Evolutionary conservation across 78 protist species (phyloP), one percentile per base, ranked within the genome.

Genomic region (Dictyostelium brefeldianum): DNA sequence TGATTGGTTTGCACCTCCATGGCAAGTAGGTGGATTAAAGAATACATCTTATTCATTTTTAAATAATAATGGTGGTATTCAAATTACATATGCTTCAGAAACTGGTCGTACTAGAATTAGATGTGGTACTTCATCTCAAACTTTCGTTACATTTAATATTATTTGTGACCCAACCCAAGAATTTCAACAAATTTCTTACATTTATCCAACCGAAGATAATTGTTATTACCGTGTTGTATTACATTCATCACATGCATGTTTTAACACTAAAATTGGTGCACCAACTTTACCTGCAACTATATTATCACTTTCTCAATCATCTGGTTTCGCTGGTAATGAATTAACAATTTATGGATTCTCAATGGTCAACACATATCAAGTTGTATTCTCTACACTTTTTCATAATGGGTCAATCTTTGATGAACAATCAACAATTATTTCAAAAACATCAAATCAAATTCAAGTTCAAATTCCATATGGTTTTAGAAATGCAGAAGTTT

Each of bases 181-280:
- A 62, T n/a, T 25, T 62, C 11, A 25, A 25, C 71, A 62, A 56
- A 14, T 17, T 17, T 17, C 18, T 5, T 56, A 56, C 27, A 56
- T 25, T 20, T 14, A 7, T 18, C 41, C 71, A 62, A 25, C 15
- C 1, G 18, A 25, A n/a, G 4, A 51, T 3, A 4, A 1, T 51
- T 62, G 71, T 22, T 10, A 25, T 62, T 25, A 11, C 9, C 41
- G 25, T 0, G 41, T 62, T 62, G 25, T 7, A 62, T 11, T 62
- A 1, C 8, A 62, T 62, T 62, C 71, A 62, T 10, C 43, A 62
- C 25, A 62, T 62, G 71, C 71, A 62, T 62, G 71, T 62, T 56
- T 22, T 25, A 56, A 56, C 15, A 20, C 65, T 18, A 20, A 11
- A 56, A 56, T n/a, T n/a, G n/a, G n/a, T n/a, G n/a, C n/a, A n/a